Conservation (phyloP, 2,329 filamentous ascomycete genomes). For the Lachnellula subtilissima region DNA sequence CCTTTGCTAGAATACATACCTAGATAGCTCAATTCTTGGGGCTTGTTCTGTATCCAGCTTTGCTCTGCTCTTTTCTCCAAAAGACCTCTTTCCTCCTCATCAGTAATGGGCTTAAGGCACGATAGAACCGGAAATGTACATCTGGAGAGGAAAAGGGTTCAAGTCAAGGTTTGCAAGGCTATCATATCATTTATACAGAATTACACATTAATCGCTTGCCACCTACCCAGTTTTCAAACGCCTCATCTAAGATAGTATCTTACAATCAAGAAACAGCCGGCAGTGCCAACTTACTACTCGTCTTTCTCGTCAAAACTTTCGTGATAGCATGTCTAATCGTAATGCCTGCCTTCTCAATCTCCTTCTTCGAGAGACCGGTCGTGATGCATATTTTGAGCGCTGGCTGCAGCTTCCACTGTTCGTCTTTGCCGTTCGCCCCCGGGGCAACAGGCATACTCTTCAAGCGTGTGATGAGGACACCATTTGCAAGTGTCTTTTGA, state of each 20-base stretch:
- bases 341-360: constrained; percentile 89
- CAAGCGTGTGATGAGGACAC: constrained; percentile 81
- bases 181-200: background rate
- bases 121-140: too few species aligned
- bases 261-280: constrained; percentile 32
- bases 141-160: too few species aligned
- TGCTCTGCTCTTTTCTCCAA: too few species aligned
- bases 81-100: too few species aligned
- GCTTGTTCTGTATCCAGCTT: too few species aligned
- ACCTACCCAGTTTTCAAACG: background rate
- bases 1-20: too few species aligned
- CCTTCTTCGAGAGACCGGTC: constrained; percentile 82
- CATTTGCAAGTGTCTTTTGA: constrained; percentile 71
- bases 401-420: constrained; percentile 65
- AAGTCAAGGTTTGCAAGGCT: too few species aligned
- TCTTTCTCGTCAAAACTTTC: constrained; percentile 73
- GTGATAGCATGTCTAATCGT: constrained; percentile 89
- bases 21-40: too few species aligned
- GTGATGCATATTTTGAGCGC: constrained; percentile 91
- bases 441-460: constrained; percentile 69
- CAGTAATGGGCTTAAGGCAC: too few species aligned
- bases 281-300: constrained; percentile 41
- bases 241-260: background rate
- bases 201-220: background rate
- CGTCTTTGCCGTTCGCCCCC: constrained; percentile 62